These are phyloP conservation scores for Stropharia rugosoannulata DNA, from an alignment of 768 basidiomycete species.

Conservation along the genomic window DNA sequence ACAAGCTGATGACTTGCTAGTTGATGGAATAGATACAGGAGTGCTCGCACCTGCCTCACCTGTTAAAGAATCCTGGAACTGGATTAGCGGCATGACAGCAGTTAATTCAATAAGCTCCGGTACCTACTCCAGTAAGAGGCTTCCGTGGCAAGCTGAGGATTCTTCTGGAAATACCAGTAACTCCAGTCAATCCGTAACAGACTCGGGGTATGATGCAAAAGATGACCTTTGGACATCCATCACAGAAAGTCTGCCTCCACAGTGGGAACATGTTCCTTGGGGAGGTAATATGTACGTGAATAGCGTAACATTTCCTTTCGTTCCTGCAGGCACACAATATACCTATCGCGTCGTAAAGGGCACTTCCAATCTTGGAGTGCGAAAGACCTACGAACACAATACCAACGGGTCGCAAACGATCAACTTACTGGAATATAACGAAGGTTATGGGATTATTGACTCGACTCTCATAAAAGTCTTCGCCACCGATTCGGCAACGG, in stretches of 20 bases:
- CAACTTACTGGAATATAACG: conserved; percentile 1
- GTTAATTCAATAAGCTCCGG: not conserved
- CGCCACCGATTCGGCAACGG: not conserved
- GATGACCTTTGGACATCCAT: not conserved
- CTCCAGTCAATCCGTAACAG: not conserved
- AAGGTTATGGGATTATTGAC: conserved; percentile 1
- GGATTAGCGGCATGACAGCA: not conserved
- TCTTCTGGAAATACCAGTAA: not conserved
- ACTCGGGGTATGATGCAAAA: not conserved
- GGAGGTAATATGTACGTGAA: conserved; percentile 1
- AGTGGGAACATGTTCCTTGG: conserved; percentile 5
- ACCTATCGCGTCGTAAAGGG: conserved; percentile 2
- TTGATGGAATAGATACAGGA: not conserved
- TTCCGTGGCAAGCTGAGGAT: not conserved
- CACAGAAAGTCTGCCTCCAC: not conserved
- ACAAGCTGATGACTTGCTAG: not conserved
- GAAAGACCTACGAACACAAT: not conserved
- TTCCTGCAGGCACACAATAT: not conserved
- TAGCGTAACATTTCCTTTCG: not conserved
- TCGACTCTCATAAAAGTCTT: conserved; percentile 1
- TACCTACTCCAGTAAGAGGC: not conserved
- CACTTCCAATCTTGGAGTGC: not conserved
- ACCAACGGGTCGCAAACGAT: not conserved
- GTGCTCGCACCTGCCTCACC: not conserved
- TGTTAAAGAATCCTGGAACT: not conserved